Evolutionary conservation across 2,329 filamentous ascomycete genomes (phyloP).

Genomic region (Cordyceps cateniannulata): DNA sequence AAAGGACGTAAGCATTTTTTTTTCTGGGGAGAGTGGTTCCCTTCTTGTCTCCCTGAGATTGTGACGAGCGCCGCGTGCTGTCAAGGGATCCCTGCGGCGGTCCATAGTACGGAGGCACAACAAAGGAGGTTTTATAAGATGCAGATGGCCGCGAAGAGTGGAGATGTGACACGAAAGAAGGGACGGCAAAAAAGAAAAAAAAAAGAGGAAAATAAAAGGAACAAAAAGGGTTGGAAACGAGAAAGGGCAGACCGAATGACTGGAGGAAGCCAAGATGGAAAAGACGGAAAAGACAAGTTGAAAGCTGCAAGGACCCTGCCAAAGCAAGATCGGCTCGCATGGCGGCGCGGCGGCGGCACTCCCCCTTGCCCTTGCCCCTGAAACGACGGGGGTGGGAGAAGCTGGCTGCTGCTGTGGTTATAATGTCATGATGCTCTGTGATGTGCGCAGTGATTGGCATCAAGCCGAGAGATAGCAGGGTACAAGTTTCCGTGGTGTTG

Average conservation of each 20-base stretch:
- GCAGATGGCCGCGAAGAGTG: background rate
- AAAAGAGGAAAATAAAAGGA: background rate
- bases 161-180: background rate
- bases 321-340: background rate
- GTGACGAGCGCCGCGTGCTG: background rate
- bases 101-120: background rate
- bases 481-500: background rate
- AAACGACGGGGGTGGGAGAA: background rate
- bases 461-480: background rate
- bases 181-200: background rate
- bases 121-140: background rate
- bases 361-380: background rate
- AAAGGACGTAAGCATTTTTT: background rate
- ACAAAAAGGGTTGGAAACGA: background rate
- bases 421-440: background rate
- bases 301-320: background rate
- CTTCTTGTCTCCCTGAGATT: constrained; percentile 2
- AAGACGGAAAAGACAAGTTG: background rate
- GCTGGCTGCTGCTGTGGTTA: background rate
- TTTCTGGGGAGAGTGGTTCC: background rate
- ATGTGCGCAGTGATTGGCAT: background rate
- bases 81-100: background rate
- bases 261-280: background rate
- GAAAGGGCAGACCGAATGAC: background rate
- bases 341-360: background rate